Evolutionary conservation across 2,329 filamentous ascomycete species (phyloP), one percentile per base, ranked within the genome.

Genomic region (Ophiostoma pallidulum): DNA sequence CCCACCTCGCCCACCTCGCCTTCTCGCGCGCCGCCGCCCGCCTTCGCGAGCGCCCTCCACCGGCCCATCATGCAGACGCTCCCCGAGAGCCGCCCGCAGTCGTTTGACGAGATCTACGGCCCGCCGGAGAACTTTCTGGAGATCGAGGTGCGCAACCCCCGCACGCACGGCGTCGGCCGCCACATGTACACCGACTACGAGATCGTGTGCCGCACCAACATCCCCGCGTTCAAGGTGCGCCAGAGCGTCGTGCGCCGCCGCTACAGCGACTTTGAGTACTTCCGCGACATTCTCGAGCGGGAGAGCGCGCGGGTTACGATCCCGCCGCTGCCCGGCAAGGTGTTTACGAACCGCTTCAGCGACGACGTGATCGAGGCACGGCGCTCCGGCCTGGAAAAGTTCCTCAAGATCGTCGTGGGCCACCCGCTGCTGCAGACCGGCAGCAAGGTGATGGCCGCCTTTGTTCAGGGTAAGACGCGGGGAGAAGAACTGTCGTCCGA

Each of bases 171-270:
- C 64, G 89, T 92, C 62, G 91, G 90, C 55, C 86, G 92, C 58
- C 80, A 81, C 71, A 95, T 95, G 89, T 97, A 97, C 74, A 98
- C 92, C 47, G 92, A 94, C 69, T 98, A 97, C 74, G 90, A 97
- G 68, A 96, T 98, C 62, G 78, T 94, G 59, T 95, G 92, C 73
- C 84, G 86, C 60, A 98, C 92, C 69, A 98, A 98, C 71, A 98
- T 98, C 63, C 92, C 92, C 50, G 90, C 92, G 59, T 98, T 98
- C 78, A 97, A 97, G 73, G 81, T 96, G 59, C 88, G 90, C 57
- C 79, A 86, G 64, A 89, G 82, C 55, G 80, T 82, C 57, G 92
- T 98, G 53, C 88, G 90, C 57, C 82, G 92, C 53, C 87, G 92
- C 45, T 98, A 98, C 73, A 92, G 85, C 49, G 92, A 98, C 67